Conservation (phyloP, 257 asterid genomes). For the Leptodermis oblonga region DNA sequence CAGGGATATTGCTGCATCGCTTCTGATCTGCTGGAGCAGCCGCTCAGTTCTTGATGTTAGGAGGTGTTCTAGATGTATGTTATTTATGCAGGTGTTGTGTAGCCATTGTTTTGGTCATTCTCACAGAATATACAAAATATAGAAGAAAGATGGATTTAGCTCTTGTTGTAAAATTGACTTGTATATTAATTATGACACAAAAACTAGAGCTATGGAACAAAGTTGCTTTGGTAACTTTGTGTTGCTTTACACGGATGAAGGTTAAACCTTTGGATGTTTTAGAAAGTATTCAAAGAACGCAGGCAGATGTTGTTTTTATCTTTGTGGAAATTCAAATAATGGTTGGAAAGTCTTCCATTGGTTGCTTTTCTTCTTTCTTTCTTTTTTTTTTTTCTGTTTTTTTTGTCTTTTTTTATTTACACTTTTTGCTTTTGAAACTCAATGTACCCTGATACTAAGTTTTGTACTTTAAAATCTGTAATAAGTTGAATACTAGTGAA, state of each 20-base stretch:
- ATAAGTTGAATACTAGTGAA: too few species aligned
- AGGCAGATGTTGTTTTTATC: too few species aligned
- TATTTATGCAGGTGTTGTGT: neutral
- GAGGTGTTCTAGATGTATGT: neutral
- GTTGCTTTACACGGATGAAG: neutral
- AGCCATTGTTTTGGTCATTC: neutral
- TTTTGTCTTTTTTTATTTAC: too few species aligned
- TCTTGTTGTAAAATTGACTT: conserved; percentile 21
- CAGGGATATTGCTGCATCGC: neutral
- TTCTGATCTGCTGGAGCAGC: neutral
- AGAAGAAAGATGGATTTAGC: conserved; percentile 12
- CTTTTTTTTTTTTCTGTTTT: too few species aligned
- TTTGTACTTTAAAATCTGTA: too few species aligned
- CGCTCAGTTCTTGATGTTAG: neutral
- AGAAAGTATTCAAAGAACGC: too few species aligned
- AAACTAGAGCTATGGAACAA: conserved; percentile 15
- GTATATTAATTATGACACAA: conserved; percentile 21
- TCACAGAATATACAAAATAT: neutral
- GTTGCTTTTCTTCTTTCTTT: too few species aligned
- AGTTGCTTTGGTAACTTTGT: neutral
- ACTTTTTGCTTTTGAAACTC: too few species aligned
- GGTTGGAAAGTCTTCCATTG: too few species aligned
- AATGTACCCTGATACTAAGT: too few species aligned
- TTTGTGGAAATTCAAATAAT: too few species aligned
- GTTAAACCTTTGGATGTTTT: too few species aligned